A percentile compares a stretch with the other conserved stretches of the same genome.
Conservation (phyloP, 2,329 filamentous ascomycete genomes). For the Penicillium sp. region DNA sequence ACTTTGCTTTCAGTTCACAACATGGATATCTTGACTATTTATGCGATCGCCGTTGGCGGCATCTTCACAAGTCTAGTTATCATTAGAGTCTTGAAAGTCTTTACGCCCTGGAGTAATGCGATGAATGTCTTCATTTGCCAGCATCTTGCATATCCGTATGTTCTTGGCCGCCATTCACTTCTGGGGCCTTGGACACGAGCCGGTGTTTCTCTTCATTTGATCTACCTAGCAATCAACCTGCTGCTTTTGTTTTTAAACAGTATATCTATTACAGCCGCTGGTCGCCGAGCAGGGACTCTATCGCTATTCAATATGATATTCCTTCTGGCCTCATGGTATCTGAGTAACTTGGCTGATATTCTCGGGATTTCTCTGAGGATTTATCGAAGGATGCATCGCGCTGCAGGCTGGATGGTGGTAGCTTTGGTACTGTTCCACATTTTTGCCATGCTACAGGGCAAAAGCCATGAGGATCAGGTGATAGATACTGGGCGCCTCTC, state of each 20-base stretch:
- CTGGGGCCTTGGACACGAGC: background rate
- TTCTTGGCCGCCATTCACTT: background rate
- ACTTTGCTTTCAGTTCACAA: background rate
- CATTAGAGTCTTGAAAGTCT: background rate
- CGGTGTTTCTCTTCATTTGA: background rate
- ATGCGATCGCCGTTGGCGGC: background rate
- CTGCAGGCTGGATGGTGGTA: background rate
- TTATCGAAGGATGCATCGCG: background rate
- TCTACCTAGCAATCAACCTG: background rate
- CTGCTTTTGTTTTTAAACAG: background rate
- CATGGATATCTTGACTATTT: background rate
- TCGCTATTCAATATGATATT: background rate
- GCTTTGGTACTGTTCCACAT: background rate
- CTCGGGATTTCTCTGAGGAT: background rate
- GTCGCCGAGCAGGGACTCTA: background rate
- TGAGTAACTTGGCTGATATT: background rate
- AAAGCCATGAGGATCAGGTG: background rate
- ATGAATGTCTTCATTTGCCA: background rate
- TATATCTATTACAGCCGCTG: background rate
- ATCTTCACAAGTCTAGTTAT: background rate
- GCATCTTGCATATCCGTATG: background rate
- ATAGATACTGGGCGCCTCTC: background rate
- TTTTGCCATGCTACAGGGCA: background rate
- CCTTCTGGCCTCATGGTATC: background rate
- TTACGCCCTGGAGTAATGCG: background rate